A percentile compares a stretch with the other conserved stretches of the same genome.
These are phyloP conservation scores for Rhodosporidiobolus odoratus DNA, from an alignment of 768 basidiomycete species.

Conservation along the genomic window DNA sequence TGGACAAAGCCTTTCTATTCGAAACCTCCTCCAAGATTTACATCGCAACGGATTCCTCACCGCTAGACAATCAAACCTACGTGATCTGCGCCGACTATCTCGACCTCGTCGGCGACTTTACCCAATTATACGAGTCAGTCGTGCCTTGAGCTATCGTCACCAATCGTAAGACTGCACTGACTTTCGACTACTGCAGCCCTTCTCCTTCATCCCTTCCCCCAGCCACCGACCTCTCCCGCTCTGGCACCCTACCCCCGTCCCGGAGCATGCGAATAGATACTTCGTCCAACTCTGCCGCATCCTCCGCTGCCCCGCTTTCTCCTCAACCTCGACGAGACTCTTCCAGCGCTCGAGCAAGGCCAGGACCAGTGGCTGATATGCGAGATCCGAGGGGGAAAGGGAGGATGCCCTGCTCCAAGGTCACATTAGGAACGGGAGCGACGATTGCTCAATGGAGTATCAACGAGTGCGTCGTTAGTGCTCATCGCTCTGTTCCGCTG, in stretches of 20 bases:
- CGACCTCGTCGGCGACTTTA: slow-evolving; percentile 77
- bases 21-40: slow-evolving; percentile 78
- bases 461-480: slow-evolving; percentile 55
- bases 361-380: not conserved
- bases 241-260: slow-evolving; percentile 2
- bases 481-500: not conserved
- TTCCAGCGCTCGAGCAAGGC: not conserved
- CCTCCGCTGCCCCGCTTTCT: not conserved
- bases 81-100: slow-evolving; percentile 88
- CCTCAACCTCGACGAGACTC: not conserved
- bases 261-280: not conserved
- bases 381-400: not conserved
- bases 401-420: slow-evolving; percentile 28
- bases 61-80: slow-evolving; percentile 80
- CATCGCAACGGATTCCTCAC: slow-evolving; percentile 87
- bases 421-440: slow-evolving; percentile 53
- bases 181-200: not conserved
- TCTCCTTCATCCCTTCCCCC: not conserved
- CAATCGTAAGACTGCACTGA: too few relatives aligned
- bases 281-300: not conserved
- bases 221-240: slow-evolving; percentile 12
- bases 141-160: not conserved
- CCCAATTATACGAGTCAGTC: slow-evolving; percentile 71
- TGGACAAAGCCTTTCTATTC: slow-evolving; percentile 89
- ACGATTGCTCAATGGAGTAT: slow-evolving; percentile 81